Conservation (phyloP, 345 rosid genomes). For the Citrus mangshanensis region DNA sequence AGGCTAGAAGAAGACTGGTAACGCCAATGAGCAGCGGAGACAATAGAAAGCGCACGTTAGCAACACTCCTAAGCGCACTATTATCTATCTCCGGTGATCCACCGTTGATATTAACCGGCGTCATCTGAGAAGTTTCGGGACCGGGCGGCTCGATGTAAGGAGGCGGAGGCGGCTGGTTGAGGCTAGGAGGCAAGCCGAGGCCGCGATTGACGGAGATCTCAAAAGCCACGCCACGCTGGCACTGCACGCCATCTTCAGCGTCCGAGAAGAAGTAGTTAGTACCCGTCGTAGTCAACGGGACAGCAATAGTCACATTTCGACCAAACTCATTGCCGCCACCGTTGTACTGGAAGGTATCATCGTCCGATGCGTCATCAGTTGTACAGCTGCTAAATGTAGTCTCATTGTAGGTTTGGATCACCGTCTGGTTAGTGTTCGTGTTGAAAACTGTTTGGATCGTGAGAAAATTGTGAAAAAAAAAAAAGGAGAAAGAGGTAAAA, state of each 20-base stretch:
- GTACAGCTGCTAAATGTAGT: slow-evolving; percentile 46
- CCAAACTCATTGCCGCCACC: slow-evolving; percentile 39
- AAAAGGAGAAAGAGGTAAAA: neutral
- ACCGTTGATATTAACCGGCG: slow-evolving; percentile 30
- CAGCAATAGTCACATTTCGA: slow-evolving; percentile 29
- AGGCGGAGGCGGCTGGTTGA: slow-evolving; percentile 71
- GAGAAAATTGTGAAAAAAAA: neutral
- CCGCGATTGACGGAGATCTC: slow-evolving; percentile 51
- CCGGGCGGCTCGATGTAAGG: slow-evolving; percentile 49
- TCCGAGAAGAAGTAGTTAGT: slow-evolving; percentile 58
- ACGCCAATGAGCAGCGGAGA: slow-evolving; percentile 13
- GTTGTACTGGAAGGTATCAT: slow-evolving; percentile 40
- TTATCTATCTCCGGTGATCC: slow-evolving; percentile 18
- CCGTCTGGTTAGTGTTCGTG: slow-evolving; percentile 53
- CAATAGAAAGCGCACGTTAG: slow-evolving; percentile 1
- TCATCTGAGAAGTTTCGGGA: slow-evolving; percentile 27
- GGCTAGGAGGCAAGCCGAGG: slow-evolving; percentile 61
- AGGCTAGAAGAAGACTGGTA: neutral
- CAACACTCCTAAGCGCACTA: slow-evolving; percentile 13
- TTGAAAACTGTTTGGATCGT: slow-evolving; percentile 37
- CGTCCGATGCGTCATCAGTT: slow-evolving; percentile 35
- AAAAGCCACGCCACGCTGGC: slow-evolving; percentile 56
- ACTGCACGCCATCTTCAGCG: slow-evolving; percentile 49
- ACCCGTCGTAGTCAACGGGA: slow-evolving; percentile 50
- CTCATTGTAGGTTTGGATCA: slow-evolving; percentile 54